Base-by-base conservation (phyloP, 331 rosid species). In the Saraca asoca region DNA sequence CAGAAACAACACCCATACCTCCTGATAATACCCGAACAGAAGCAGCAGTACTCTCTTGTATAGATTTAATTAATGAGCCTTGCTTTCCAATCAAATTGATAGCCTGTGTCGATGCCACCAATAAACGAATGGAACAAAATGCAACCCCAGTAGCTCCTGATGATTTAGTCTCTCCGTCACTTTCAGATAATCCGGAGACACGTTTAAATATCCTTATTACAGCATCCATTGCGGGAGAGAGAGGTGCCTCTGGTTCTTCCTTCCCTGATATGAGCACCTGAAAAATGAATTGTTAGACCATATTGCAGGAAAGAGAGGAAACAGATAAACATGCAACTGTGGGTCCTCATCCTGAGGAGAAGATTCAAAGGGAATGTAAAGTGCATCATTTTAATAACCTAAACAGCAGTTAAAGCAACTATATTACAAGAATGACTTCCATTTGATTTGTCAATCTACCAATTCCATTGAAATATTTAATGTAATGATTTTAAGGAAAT, bases 151-250 rank as follows among this genome's bases (percentile, higher is more conserved):
- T 61, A 61, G 86, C 79, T 19, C 66, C 91, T 37, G 79, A 71
- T 35, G 59, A 39, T 60, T 80, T 74, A 56, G 69, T 65, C 13
- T 75, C 88, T 0, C 69, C 80, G 12, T 88, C 91, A 37, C 68
- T 68, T 74, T 85, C 96, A 4, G 91, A 74, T 50, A 88, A 80
- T 58, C 93, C 96, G 1, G 91, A 78, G 45, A 92, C 78, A 31
- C 93, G 91, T 75, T 85, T 87, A 72, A 87, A 89, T 51, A 92
- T 34, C 79, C 89, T 82, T 74, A 92, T 71, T 13, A 83, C 88
- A 64, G 96, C 98, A 66, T 87, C 96, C 93, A 92, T 87, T 18
- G 98, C 96, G 29, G 98, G 96, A 37, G 98, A 92, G 51, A 89
- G 78, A 16, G 88, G 65, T 51, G 83, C 73, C 75, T 83, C 96